Percentiles rank a stretch among this genome's conserved stretches.
These are phyloP conservation scores for Actinomucor elegans DNA, from an alignment of 371 early-diverging fungal genomes.

Conservation along the genomic window DNA sequence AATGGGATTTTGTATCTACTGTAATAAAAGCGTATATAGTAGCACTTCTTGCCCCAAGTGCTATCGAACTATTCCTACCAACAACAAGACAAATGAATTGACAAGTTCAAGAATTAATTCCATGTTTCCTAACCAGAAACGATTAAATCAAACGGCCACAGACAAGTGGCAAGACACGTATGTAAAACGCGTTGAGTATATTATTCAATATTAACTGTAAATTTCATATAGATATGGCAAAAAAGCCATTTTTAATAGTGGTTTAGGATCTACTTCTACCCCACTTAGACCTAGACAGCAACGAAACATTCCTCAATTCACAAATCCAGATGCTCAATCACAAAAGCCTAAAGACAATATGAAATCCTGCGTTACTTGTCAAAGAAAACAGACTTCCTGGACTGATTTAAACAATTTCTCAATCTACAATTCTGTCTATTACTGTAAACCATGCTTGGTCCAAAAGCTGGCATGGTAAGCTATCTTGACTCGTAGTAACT, in stretches of 20 bases:
- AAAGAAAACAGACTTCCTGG: slow-evolving; percentile 18
- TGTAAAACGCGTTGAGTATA: neutral
- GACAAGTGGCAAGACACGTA: slow-evolving; percentile 34
- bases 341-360: slow-evolving; percentile 6
- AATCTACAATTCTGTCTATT: slow-evolving; percentile 16
- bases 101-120: slow-evolving; percentile 2
- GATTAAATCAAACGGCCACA: slow-evolving; percentile 6
- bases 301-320: slow-evolving; percentile 20
- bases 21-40: slow-evolving; percentile 21
- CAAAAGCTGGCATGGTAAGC: slow-evolving; percentile 17
- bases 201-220: too few species aligned
- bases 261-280: slow-evolving; percentile 1
- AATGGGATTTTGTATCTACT: slow-evolving; percentile 28
- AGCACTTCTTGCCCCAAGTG: slow-evolving; percentile 21
- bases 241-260: slow-evolving; percentile 23
- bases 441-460: slow-evolving; percentile 19
- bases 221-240: slow-evolving; percentile 22
- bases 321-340: too few species aligned
- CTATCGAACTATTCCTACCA: slow-evolving; percentile 6
- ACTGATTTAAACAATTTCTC: slow-evolving; percentile 15
- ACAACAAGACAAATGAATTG: neutral
- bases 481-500: neutral
- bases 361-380: slow-evolving; percentile 15
- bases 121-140: slow-evolving; percentile 10
- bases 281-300: slow-evolving; percentile 9